Evolutionary conservation across 768 basidiomycete genomes (phyloP).

Genomic region (Amanita molliuscula): DNA sequence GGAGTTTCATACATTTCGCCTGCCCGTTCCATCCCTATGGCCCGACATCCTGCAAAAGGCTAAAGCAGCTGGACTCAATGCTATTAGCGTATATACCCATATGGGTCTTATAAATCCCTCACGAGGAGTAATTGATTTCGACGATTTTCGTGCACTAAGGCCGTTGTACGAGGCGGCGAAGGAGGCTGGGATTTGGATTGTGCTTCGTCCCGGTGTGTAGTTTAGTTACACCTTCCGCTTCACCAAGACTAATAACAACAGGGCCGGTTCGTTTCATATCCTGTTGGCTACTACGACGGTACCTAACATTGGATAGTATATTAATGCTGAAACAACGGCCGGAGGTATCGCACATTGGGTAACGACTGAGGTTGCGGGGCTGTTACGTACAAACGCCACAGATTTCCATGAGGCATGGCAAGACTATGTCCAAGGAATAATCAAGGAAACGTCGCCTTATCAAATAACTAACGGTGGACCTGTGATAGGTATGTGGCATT

Average conservation of each 20-base stretch:
- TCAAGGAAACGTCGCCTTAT: slow-evolving; percentile 45
- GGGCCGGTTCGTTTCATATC: slow-evolving; percentile 4
- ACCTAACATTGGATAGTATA: slow-evolving; percentile 30
- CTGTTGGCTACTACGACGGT: background rate
- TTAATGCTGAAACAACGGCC: slow-evolving; percentile 76
- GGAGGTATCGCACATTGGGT: slow-evolving; percentile 67
- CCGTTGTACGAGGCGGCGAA: slow-evolving; percentile 69
- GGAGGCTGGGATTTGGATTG: slow-evolving; percentile 66
- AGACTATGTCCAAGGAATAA: slow-evolving; percentile 59
- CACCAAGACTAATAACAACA: background rate
- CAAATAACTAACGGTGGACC: slow-evolving; percentile 69
- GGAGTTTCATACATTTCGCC: slow-evolving; percentile 76
- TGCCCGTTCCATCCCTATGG: slow-evolving; percentile 76
- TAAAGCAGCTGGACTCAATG: slow-evolving; percentile 75
- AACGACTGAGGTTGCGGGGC: slow-evolving; percentile 54
- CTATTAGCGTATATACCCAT: slow-evolving; percentile 68
- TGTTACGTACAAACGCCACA: slow-evolving; percentile 62
- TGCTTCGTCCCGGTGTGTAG: slow-evolving; percentile 61
- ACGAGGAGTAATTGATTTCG: slow-evolving; percentile 63
- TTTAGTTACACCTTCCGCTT: slow-evolving; percentile 5
- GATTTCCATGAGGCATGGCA: slow-evolving; percentile 67
- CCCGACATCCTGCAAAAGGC: slow-evolving; percentile 73
- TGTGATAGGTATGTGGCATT: slow-evolving; percentile 44
- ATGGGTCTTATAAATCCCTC: slow-evolving; percentile 74
- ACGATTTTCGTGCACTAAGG: slow-evolving; percentile 56